These are phyloP conservation scores for Achlya hypogyna DNA, from an alignment of 352 stramenopile species.

Conservation along the genomic window DNA sequence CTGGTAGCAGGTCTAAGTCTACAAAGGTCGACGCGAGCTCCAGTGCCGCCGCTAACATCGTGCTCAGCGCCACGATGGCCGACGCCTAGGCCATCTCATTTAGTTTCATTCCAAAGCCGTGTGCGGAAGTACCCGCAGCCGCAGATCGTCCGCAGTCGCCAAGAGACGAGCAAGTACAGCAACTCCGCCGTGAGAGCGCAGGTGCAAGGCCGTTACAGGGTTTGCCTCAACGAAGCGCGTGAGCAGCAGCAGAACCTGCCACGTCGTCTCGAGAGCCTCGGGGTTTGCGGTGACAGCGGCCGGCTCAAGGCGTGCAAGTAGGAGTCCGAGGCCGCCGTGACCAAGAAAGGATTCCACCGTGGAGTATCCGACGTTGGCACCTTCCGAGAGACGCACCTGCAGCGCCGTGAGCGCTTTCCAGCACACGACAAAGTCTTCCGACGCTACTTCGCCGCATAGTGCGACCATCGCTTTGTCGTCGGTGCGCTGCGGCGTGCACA, in stretches of 20 bases:
- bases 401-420: neutral
- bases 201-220: neutral
- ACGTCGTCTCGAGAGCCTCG: constrained; percentile 6
- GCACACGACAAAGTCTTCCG: neutral
- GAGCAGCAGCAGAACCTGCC: constrained; percentile 12
- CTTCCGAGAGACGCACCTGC: neutral
- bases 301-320: constrained; percentile 1
- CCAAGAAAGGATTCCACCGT: neutral
- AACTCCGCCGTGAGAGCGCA: neutral
- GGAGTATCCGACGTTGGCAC: neutral
- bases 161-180: neutral
- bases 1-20: neutral
- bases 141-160: neutral
- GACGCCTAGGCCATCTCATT: constrained; percentile 1
- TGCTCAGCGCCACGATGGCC: neutral
- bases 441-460: neutral
- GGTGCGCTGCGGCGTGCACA: neutral
- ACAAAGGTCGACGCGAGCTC: neutral
- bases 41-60: neutral
- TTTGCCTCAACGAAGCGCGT: constrained; percentile 11
- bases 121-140: neutral
- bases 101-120: neutral
- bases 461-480: neutral
- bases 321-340: neutral
- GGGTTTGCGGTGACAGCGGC: neutral